A percentile compares a stretch with the other conserved stretches of the same genome.
phyloP scores from a whole-genome alignment of 352 stramenopile species.

The Ophiocytium majus region DNA sequence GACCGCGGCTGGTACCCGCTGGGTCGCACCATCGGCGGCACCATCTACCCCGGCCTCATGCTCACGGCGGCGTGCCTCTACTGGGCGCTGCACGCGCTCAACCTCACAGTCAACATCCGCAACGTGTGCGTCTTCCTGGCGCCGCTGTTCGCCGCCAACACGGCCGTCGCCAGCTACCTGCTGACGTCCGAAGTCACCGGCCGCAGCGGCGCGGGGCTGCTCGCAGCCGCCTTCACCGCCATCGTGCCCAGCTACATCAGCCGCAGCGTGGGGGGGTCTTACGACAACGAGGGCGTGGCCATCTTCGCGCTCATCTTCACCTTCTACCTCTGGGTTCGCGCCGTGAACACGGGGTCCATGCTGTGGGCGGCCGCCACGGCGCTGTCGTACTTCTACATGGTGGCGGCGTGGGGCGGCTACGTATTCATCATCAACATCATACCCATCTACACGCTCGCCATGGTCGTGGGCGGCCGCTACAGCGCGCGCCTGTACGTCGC shows the following conservation, averaged over 20 bases:
- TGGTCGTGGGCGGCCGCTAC: slow-evolving; percentile 87
- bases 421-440: slow-evolving; percentile 99
- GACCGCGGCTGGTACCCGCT: slow-evolving; percentile 84
- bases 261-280: slow-evolving; percentile 91
- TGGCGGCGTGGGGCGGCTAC: slow-evolving; percentile 85
- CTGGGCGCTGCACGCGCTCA: slow-evolving; percentile 79
- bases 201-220: slow-evolving; percentile 61
- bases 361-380: slow-evolving; percentile 62
- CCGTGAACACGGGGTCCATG: slow-evolving; percentile 82
- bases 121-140: slow-evolving; percentile 86
- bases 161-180: slow-evolving; percentile 78
- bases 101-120: slow-evolving; percentile 84
- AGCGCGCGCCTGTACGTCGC: slow-evolving; percentile 89
- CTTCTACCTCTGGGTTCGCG: slow-evolving; percentile 94
- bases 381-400: slow-evolving; percentile 91
- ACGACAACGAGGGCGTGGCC: slow-evolving; percentile 96
- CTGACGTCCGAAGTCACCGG: slow-evolving; percentile 83
- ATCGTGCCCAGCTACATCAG: slow-evolving; percentile 93
- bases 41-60: slow-evolving; percentile 88
- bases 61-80: slow-evolving; percentile 79
- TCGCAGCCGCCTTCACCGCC: slow-evolving; percentile 81
- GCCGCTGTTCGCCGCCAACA: slow-evolving; percentile 80
- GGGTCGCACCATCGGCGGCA: slow-evolving; percentile 82
- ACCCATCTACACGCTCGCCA: slow-evolving; percentile 86
- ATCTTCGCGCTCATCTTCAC: slow-evolving; percentile 95